These are phyloP conservation scores for Blastocladiella emersonii DNA, from an alignment of 371 early-diverging fungal genomes.

Conservation along the genomic window DNA sequence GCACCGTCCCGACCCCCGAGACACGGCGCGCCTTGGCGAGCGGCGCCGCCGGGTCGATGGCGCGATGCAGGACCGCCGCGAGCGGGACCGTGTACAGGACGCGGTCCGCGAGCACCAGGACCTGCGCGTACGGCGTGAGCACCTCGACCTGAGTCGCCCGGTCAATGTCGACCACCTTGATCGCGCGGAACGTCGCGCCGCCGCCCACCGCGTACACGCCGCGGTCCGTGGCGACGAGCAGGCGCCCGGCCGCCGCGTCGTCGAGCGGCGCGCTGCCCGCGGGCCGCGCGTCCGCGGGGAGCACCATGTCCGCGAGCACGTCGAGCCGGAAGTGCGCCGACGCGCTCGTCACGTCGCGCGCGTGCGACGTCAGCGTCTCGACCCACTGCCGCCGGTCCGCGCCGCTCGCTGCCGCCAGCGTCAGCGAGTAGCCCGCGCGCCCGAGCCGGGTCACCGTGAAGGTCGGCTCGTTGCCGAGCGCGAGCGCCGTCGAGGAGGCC, in stretches of 20 bases:
- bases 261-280: background rate
- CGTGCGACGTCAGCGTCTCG: slow-evolving; percentile 52
- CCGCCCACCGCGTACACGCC: slow-evolving; percentile 3
- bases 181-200: slow-evolving; percentile 4
- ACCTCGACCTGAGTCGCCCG: slow-evolving; percentile 77
- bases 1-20: slow-evolving; percentile 9
- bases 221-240: slow-evolving; percentile 1
- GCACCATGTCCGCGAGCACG: background rate
- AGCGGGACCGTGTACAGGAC: background rate
- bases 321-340: slow-evolving; percentile 30
- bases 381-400: slow-evolving; percentile 69
- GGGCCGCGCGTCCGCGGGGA: background rate
- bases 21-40: slow-evolving; percentile 20
- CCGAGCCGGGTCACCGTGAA: slow-evolving; percentile 54
- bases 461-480: slow-evolving; percentile 15
- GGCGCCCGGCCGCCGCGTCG: background rate
- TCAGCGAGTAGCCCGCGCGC: slow-evolving; percentile 41
- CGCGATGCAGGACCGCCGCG: background rate
- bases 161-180: slow-evolving; percentile 54
- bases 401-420: slow-evolving; percentile 52
- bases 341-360: slow-evolving; percentile 31
- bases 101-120: slow-evolving; percentile 60
- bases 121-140: slow-evolving; percentile 49
- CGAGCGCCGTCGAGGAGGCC: no score
- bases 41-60: slow-evolving; percentile 20